Conservation (phyloP, 176 grass and related monocot genomes). For the Poa pratensis region DNA sequence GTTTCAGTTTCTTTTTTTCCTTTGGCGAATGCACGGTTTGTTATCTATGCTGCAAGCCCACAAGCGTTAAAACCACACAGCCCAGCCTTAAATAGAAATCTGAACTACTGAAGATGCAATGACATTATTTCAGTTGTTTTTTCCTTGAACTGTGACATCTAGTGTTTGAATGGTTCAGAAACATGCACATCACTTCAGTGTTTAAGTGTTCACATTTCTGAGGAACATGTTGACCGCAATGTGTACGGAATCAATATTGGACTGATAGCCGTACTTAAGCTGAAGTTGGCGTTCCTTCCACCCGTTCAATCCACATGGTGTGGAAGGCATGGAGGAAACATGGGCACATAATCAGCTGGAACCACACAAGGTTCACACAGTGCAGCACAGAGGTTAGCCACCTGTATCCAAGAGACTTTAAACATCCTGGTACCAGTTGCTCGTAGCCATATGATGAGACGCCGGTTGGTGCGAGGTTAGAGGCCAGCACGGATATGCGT, state of each 20-base stretch:
- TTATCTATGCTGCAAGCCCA: neutral
- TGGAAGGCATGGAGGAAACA: conserved; percentile 15
- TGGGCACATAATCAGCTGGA: neutral
- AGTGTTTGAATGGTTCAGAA: neutral
- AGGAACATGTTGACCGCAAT: neutral
- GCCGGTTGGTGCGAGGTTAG: conserved; percentile 27
- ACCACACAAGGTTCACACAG: neutral
- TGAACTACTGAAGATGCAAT: neutral
- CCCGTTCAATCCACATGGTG: neutral
- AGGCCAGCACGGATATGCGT: conserved; percentile 20
- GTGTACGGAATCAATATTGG: neutral
- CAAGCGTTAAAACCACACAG: neutral
- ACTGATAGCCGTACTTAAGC: neutral
- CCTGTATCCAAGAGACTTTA: neutral
- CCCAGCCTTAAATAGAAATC: neutral
- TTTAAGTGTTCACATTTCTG: too few species aligned
- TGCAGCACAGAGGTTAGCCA: neutral
- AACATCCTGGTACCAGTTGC: neutral
- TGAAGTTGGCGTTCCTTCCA: conserved; percentile 23
- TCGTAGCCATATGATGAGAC: neutral
- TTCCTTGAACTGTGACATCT: neutral
- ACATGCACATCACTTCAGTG: too few species aligned
- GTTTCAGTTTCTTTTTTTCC: neutral
- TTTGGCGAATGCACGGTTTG: too few species aligned
- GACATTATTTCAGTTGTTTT: neutral